Percentiles rank a stretch among this genome's conserved stretches.
phyloP scores from a whole-genome alignment of 2,329 filamentous ascomycete genomes.

The Colletotrichum limetticola region DNA sequence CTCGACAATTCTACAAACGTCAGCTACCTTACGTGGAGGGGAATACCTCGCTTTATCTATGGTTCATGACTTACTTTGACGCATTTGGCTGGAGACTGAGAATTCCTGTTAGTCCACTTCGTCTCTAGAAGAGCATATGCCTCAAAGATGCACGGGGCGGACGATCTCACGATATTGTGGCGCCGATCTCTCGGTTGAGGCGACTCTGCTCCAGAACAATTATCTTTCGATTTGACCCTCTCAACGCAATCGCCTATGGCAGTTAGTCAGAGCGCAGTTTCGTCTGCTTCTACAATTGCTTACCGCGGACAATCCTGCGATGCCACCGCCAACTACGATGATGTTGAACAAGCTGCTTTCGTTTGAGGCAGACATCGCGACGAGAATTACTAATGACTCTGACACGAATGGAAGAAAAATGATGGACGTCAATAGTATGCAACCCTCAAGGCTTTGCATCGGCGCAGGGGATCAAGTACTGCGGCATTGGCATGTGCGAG shows the following conservation, averaged over 20 bases:
- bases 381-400: neutral
- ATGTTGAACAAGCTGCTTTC: constrained; percentile 25
- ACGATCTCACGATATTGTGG: constrained; percentile 45
- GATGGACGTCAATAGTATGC: neutral
- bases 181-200: constrained; percentile 50
- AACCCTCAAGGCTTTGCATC: too few relatives aligned
- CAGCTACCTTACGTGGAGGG: neutral
- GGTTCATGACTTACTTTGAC: constrained; percentile 42
- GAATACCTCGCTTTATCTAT: rapidly evolving
- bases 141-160: neutral
- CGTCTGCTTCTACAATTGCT: neutral
- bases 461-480: neutral
- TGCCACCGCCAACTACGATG: constrained; percentile 37
- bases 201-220: constrained; percentile 40
- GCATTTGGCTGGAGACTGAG: constrained; percentile 51
- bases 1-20: constrained; percentile 7
- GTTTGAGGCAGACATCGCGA: neutral
- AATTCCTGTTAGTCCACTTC: neutral
- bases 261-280: neutral
- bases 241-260: constrained; percentile 47
- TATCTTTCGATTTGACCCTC: constrained; percentile 40
- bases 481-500: neutral
- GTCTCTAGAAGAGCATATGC: too few relatives aligned
- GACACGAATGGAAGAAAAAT: neutral
- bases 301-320: constrained; percentile 27